Conservation (phyloP, 306 rosid species). For the Arachis hypogaea region DNA sequence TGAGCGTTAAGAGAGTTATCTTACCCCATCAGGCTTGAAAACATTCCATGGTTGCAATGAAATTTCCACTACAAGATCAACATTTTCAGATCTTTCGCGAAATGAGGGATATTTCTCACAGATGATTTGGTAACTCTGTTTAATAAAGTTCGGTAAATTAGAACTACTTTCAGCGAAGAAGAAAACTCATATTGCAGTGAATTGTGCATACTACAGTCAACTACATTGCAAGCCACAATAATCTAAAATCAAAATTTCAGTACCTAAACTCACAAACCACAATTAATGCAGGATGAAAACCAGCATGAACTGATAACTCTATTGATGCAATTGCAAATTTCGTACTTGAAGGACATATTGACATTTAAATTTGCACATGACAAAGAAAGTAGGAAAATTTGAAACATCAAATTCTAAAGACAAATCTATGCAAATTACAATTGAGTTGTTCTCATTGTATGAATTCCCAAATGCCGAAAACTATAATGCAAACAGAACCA, state of each 20-base stretch:
- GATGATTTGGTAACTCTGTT: slow-evolving; percentile 70
- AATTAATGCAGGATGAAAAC: not conserved
- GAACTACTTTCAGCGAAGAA: slow-evolving; percentile 4
- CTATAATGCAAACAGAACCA: slow-evolving; percentile 25
- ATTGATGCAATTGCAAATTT: not conserved
- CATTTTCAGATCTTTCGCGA: slow-evolving; percentile 81
- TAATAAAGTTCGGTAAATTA: slow-evolving; percentile 30
- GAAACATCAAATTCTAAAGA: slow-evolving; percentile 6
- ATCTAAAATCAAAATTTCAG: slow-evolving; percentile 11
- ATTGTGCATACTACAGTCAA: slow-evolving; percentile 7
- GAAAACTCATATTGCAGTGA: not conserved
- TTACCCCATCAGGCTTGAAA: slow-evolving; percentile 87
- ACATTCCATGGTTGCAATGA: slow-evolving; percentile 89
- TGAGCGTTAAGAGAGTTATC: slow-evolving; percentile 27
- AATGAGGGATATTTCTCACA: slow-evolving; percentile 84
- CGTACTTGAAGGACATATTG: not conserved
- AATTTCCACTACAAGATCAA: slow-evolving; percentile 77
- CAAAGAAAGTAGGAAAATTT: not conserved
- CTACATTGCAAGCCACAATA: slow-evolving; percentile 15
- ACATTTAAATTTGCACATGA: not conserved
- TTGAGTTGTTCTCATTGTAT: not conserved
- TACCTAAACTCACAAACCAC: not conserved
- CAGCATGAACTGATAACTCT: not conserved
- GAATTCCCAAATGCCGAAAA: slow-evolving; percentile 7
- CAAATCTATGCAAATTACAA: slow-evolving; percentile 2